Evolutionary conservation across 1,284 basidiomycete genomes (phyloP).

Genomic region (Exobasidium cylindrosporum): DNA sequence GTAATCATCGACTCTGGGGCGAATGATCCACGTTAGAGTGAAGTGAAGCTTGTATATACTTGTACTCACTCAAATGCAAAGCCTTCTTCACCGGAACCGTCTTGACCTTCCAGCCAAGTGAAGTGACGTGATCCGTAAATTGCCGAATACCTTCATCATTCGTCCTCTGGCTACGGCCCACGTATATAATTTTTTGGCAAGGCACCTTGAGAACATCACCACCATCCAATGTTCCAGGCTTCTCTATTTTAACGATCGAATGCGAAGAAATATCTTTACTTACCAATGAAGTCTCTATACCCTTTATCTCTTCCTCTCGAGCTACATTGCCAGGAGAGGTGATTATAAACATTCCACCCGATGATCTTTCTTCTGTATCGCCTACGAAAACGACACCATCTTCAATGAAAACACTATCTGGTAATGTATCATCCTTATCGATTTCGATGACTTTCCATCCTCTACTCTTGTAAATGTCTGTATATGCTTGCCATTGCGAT

Average conservation of each 20-base stretch:
- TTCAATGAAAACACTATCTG: constrained; percentile 27
- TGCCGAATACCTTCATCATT: constrained; percentile 20
- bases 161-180: constrained; percentile 17
- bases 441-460: constrained; percentile 21
- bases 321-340: constrained; percentile 13
- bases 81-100: constrained; percentile 24
- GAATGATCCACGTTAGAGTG: neutral
- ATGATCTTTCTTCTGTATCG: neutral
- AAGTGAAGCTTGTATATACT: neutral
- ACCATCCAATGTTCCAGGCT: constrained; percentile 24
- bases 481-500: constrained; percentile 20
- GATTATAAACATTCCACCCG: constrained; percentile 13
- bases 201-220: constrained; percentile 26
- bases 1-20: constrained; percentile 22
- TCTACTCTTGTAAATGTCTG: constrained; percentile 6
- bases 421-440: constrained; percentile 4
- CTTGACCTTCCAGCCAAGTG: constrained; percentile 14
- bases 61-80: constrained; percentile 24
- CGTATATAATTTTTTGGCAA: constrained; percentile 17
- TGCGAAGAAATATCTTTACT: neutral
- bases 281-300: neutral
- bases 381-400: constrained; percentile 20
- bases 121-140: constrained; percentile 10
- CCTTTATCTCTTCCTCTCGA: constrained; percentile 14
- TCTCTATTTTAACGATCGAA: constrained; percentile 9